Percentiles rank a stretch among this genome's conserved stretches.
Conservation (phyloP, 129 eudicot genomes). For the Flaveria ramosissima region DNA sequence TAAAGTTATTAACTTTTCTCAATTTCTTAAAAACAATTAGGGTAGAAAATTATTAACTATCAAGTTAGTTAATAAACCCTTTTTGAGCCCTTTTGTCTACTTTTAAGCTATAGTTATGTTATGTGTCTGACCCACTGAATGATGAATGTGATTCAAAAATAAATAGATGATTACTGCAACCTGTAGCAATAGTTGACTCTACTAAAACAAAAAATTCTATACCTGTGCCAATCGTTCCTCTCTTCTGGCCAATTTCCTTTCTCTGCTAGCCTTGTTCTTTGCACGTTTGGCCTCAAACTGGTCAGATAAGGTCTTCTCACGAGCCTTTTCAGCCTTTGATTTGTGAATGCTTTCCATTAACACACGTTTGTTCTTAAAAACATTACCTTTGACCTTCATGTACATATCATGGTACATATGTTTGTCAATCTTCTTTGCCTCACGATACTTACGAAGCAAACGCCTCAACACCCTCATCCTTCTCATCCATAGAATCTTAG, state of each 20-base stretch:
- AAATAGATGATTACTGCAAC: background rate
- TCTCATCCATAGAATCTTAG: slow-evolving; percentile 16
- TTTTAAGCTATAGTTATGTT: background rate
- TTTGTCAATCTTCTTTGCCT: slow-evolving; percentile 19
- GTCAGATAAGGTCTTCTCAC: background rate
- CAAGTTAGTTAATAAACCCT: background rate
- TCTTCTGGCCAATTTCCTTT: slow-evolving; percentile 13
- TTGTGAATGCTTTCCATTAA: slow-evolving; percentile 18
- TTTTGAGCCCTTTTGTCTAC: too few species aligned
- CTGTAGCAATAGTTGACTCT: background rate
- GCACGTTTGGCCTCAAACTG: slow-evolving; percentile 18
- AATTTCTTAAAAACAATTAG: background rate
- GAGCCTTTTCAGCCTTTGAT: slow-evolving; percentile 19
- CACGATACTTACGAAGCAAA: slow-evolving; percentile 22
- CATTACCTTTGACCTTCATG: slow-evolving; percentile 13
- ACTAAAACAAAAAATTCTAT: background rate
- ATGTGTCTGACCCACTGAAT: background rate
- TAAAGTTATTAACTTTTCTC: background rate
- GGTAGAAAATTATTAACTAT: background rate
- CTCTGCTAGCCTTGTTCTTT: slow-evolving; percentile 12
- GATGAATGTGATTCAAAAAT: background rate
- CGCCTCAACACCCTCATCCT: slow-evolving; percentile 26
- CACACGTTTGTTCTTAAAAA: slow-evolving; percentile 17
- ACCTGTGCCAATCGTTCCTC: slow-evolving; percentile 9
- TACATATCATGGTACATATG: slow-evolving; percentile 17